phyloP scores from a whole-genome alignment of 306 rosid genomes.

The Vicia villosa region DNA sequence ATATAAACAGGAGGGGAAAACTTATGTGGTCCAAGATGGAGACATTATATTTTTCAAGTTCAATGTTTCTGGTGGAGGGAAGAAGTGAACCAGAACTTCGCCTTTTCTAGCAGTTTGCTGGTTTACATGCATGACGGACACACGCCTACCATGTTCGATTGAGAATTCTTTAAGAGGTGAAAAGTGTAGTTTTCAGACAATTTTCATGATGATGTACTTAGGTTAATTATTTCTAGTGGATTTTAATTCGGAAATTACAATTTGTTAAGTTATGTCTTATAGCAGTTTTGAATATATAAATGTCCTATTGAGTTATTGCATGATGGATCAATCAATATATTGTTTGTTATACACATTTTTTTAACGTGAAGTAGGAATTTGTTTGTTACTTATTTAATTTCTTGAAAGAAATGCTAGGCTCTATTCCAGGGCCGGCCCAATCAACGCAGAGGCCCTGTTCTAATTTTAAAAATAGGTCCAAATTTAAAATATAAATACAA shows the following conservation, averaged over 20 bases:
- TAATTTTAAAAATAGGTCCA: no score
- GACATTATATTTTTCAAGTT: constrained; percentile 93
- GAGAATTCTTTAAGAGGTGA: constrained; percentile 36
- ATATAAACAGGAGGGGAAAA: constrained; percentile 95
- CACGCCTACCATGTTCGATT: constrained; percentile 23
- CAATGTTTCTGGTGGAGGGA: constrained; percentile 96
- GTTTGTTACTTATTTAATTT: no score
- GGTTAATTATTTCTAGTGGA: constrained; percentile 29
- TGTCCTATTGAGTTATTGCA: constrained; percentile 25
- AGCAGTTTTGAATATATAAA: constrained; percentile 25
- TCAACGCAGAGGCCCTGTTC: no score
- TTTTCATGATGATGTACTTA: constrained; percentile 21
- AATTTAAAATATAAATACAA: no score
- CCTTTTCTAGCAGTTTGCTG: background rate
- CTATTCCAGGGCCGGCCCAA: no score
- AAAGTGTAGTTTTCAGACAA: no score
- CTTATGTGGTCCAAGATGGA: constrained; percentile 91
- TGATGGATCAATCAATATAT: constrained; percentile 1
- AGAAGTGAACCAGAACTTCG: constrained; percentile 60
- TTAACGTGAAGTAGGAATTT: constrained; percentile 9
- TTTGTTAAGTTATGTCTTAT: constrained; percentile 16
- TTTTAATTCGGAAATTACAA: constrained; percentile 32
- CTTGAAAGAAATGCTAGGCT: background rate
- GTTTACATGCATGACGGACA: constrained; percentile 26
- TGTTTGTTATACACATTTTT: background rate